phyloP scores from a whole-genome alignment of 2,329 filamentous ascomycete species.

The Neonectria neomacrospora region DNA sequence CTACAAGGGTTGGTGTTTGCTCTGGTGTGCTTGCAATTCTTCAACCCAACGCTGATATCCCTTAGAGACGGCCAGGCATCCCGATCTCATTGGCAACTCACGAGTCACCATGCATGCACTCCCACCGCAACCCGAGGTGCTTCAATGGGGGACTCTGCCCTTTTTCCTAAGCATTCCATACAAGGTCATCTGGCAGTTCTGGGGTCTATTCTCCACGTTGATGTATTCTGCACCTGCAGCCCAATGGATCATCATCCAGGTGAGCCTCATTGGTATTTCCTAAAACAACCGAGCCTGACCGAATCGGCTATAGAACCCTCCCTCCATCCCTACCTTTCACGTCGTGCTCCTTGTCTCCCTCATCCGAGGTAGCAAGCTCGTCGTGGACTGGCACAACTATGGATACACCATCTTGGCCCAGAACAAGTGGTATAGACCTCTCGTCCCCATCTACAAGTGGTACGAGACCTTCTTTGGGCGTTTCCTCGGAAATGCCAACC shows the following conservation, averaged over 20 bases:
- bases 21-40: not conserved
- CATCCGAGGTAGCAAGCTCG: constrained; percentile 80
- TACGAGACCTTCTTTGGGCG: constrained; percentile 82
- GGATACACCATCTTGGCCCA: constrained; percentile 90
- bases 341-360: constrained; percentile 78
- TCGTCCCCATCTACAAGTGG: constrained; percentile 79
- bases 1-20: constrained; percentile 73
- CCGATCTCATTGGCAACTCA: constrained; percentile 76
- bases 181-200: constrained; percentile 87
- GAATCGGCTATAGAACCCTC: constrained; percentile 76
- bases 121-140: constrained; percentile 70
- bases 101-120: constrained; percentile 79
- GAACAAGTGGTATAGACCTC: constrained; percentile 70
- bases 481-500: constrained; percentile 75
- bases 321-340: constrained; percentile 89
- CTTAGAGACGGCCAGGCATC: constrained; percentile 82
- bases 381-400: constrained; percentile 99
- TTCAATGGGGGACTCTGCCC: constrained; percentile 76
- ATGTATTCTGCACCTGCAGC: constrained; percentile 79
- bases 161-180: constrained; percentile 83
- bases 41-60: constrained; percentile 20
- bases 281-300: not conserved
- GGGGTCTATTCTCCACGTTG: constrained; percentile 75
- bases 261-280: constrained; percentile 46
- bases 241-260: constrained; percentile 87